Evolutionary conservation across 2,329 filamentous ascomycete species (phyloP), one percentile per base, ranked within the genome.

Genomic region (Fusarium equiseti): DNA sequence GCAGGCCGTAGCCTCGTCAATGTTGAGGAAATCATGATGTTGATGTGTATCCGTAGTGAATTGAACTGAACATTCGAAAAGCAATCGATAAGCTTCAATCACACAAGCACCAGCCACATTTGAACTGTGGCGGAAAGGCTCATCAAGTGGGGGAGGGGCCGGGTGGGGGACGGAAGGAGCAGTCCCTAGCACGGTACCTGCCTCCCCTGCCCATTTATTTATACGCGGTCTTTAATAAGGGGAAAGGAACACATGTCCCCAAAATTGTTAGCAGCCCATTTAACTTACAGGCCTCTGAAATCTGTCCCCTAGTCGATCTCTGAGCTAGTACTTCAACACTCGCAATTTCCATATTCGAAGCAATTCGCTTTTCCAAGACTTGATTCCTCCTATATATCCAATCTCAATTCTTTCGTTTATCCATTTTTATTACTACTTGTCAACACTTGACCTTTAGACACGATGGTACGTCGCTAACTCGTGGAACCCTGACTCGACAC

Each of bases 171-270:
- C 42, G 26, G 57, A 53, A 42, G 26, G 57, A 59, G 38, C 22
- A 8, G 31, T 66, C 62, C 44, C 24, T 48, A 43, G 32, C 35
- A 38, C 24, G 31, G 43, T 59, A 10, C 46, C 51, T 32, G n/a
- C 32, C 49, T 59, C 52, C 22, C 55, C 60, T 59, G 40, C 35
- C 48, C 62, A 62, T 38, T 10, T 38, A 62, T 38, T 10, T 38
- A 38, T 38, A 38, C 35, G 35, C 35, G 35, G 40, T 20, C 51
- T 51, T 70, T 64, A 75, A 70, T 66, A 74, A 70, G 60, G 69
- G 69, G 66, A 72, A 72, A 67, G 70, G 70, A 75, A 78, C 77
- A 79, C 75, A 77, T 78, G 77, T 78, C 77, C 77, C 75, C 61
- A 77, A 77, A 73, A 66, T 62, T 65, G 56, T 63, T 66, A 66